Percentiles rank a stretch among this genome's conserved stretches.
Conservation (phyloP, 441 rosid genomes). For the Kokia cookei region DNA sequence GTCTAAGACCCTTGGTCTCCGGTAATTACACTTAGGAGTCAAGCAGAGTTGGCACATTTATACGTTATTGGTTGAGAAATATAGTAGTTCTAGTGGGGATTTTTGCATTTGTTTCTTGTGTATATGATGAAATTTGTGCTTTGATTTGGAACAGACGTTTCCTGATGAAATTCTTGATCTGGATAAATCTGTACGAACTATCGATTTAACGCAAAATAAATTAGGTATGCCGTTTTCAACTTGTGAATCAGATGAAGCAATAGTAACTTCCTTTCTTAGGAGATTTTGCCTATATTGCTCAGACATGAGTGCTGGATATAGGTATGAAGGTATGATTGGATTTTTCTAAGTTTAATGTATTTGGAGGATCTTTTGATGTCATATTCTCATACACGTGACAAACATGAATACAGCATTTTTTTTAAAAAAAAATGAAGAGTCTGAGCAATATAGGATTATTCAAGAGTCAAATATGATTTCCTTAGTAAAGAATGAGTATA, state of each 20-base stretch:
- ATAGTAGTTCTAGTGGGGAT: background rate
- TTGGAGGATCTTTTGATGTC: background rate
- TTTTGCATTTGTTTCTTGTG: conserved; percentile 6
- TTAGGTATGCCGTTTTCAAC: conserved; percentile 38
- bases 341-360: background rate
- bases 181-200: conserved; percentile 72
- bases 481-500: background rate
- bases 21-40: no score
- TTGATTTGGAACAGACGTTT: conserved; percentile 53
- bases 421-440: background rate
- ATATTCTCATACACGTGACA: background rate
- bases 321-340: background rate
- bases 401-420: background rate
- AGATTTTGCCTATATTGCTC: background rate
- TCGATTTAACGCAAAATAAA: conserved; percentile 82
- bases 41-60: background rate
- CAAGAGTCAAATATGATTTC: background rate
- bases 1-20: no score
- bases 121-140: background rate
- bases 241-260: background rate
- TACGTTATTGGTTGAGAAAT: background rate
- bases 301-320: background rate
- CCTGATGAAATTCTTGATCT: conserved; percentile 76
- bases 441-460: background rate
- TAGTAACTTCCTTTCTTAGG: background rate